Evolutionary conservation across 331 rosid species (phyloP).

Genomic region (Quercus lobata): DNA sequence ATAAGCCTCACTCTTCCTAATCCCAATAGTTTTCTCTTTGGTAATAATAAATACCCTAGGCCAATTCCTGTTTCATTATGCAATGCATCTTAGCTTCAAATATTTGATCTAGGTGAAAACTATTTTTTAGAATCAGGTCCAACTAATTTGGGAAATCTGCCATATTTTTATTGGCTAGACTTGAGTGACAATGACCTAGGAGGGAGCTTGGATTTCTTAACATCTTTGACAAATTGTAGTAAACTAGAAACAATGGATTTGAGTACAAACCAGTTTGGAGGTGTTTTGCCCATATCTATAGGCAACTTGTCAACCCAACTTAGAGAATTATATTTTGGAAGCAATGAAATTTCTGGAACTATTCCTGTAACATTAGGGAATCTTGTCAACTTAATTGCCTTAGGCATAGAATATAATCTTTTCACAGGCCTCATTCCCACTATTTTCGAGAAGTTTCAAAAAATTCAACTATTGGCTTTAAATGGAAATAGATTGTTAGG

Average conservation of each 20-base stretch:
- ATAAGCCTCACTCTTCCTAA: conserved; percentile 7
- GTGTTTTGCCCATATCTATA: conserved; percentile 34
- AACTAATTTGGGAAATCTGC: conserved; percentile 14
- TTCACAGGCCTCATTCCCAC: conserved; percentile 18
- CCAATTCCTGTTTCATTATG: conserved; percentile 17
- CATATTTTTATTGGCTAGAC: not conserved
- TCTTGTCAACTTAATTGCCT: conserved; percentile 14
- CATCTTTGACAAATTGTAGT: conserved; percentile 37
- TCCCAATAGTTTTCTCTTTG: rapidly evolving
- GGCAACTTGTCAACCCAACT: conserved; percentile 37
- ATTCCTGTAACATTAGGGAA: conserved; percentile 29
- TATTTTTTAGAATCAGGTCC: conserved; percentile 34
- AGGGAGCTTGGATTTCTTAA: conserved; percentile 23
- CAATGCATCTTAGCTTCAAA: conserved; percentile 21
- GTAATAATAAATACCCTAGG: not conserved
- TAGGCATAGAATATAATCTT: conserved; percentile 7
- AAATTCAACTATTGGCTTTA: conserved; percentile 2
- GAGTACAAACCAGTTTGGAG: conserved; percentile 26
- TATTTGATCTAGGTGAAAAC: conserved; percentile 6
- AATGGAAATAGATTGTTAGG: conserved; percentile 23
- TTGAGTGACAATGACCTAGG: conserved; percentile 23
- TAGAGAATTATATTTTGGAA: conserved; percentile 1
- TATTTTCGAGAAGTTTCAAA: not conserved
- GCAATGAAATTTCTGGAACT: conserved; percentile 30
- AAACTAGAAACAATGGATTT: not conserved